phyloP scores from a whole-genome alignment of 2,329 filamentous ascomycete genomes.

The Clarireedia paspali region DNA sequence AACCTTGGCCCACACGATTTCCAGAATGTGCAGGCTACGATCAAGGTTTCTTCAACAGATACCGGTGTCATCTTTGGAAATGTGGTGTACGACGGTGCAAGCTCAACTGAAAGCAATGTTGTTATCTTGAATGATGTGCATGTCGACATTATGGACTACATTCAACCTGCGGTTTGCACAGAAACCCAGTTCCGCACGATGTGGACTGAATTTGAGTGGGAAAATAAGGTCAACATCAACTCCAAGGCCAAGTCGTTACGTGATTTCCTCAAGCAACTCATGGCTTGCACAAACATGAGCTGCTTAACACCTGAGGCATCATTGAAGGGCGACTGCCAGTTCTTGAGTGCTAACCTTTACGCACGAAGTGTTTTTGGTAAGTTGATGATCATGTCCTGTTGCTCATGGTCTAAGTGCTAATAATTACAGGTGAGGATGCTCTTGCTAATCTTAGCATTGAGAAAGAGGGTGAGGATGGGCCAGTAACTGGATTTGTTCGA shows the following conservation, averaged over 20 bases:
- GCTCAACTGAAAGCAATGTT: constrained; percentile 88
- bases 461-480: constrained; percentile 90
- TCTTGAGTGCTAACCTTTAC: constrained; percentile 94
- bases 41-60: constrained; percentile 97
- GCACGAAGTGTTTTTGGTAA: constrained; percentile 96
- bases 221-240: constrained; percentile 99
- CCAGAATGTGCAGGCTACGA: constrained; percentile 95
- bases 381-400: constrained; percentile 33
- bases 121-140: constrained; percentile 98
- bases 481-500: constrained; percentile 93
- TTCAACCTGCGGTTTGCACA: constrained; percentile 90
- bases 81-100: constrained; percentile 91
- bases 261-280: constrained; percentile 87
- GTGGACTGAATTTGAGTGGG: constrained; percentile 99
- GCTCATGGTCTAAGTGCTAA: constrained; percentile 16
- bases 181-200: constrained; percentile 99
- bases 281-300: constrained; percentile 98
- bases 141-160: constrained; percentile 99
- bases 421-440: constrained; percentile 79
- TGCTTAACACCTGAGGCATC: constrained; percentile 95
- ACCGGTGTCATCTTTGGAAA: constrained; percentile 99
- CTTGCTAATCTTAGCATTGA: constrained; percentile 96
- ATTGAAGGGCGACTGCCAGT: constrained; percentile 95
- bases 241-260: constrained; percentile 88
- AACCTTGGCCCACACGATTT: constrained; percentile 95